These are phyloP conservation scores for Pseudozyma sp. DNA, from an alignment of 1,284 basidiomycete species.

Conservation along the genomic window DNA sequence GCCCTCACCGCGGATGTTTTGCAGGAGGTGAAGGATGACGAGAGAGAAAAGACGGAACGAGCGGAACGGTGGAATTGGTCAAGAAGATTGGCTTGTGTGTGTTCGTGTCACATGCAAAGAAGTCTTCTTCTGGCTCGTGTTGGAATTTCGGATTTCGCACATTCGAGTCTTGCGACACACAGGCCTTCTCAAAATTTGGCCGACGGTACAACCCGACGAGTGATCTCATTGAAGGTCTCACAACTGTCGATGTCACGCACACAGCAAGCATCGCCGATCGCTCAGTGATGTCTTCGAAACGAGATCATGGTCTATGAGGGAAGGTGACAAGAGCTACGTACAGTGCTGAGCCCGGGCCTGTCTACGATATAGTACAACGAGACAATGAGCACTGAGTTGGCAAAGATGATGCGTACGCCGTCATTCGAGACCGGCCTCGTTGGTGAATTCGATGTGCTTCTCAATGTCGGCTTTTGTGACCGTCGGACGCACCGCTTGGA, in stretches of 20 bases:
- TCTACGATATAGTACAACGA: no score
- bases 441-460: conserved; percentile 91
- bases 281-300: no score
- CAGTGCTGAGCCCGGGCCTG: no score
- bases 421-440: conserved; percentile 74
- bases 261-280: no score
- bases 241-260: no score
- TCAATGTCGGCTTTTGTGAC: conserved; percentile 86
- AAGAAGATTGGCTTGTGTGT: conserved; percentile 9
- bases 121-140: neutral
- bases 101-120: conserved; percentile 8
- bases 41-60: neutral
- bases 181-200: neutral
- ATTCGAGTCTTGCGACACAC: conserved; percentile 14
- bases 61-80: neutral
- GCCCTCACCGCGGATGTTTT: no score
- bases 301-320: no score
- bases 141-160: conserved; percentile 14
- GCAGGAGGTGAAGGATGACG: neutral
- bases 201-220: neutral
- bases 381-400: neutral
- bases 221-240: neutral
- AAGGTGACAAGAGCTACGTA: no score
- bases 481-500: conserved; percentile 86
- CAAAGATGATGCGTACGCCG: neutral